These are phyloP conservation scores for Barnettozyma wickerhamii DNA, from an alignment of 805 yeast genomes.

Conservation along the genomic window DNA sequence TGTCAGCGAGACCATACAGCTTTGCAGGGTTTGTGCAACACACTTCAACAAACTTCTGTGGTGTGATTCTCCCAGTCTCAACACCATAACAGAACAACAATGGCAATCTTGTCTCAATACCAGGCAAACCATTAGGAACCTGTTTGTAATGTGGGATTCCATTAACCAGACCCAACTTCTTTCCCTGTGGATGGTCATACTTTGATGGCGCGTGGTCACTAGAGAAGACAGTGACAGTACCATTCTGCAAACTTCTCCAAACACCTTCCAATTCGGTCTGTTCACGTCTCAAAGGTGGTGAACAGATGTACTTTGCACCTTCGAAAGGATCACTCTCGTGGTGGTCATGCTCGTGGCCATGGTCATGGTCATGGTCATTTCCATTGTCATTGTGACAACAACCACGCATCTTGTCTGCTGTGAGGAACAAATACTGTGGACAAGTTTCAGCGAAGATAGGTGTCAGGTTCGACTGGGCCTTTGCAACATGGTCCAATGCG, in stretches of 20 bases:
- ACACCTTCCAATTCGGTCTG: conserved; percentile 37
- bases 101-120: conserved; percentile 44
- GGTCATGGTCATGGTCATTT: conserved; percentile 15
- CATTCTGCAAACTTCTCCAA: conserved; percentile 42
- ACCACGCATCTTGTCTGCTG: conserved; percentile 31
- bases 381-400: conserved; percentile 10
- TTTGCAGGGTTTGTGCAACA: conserved; percentile 43
- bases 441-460: conserved; percentile 49
- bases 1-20: conserved; percentile 37
- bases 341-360: too few relatives aligned
- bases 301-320: conserved; percentile 47
- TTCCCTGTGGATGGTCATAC: conserved; percentile 38
- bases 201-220: conserved; percentile 45
- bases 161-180: conserved; percentile 36
- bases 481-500: conserved; percentile 37
- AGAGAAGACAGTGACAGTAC: conserved; percentile 42
- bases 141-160: conserved; percentile 38
- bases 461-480: conserved; percentile 36
- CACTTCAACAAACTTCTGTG: conserved; percentile 41
- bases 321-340: conserved; percentile 39
- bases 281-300: conserved; percentile 44
- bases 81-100: conserved; percentile 41
- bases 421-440: conserved; percentile 44
- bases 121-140: conserved; percentile 47
- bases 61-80: conserved; percentile 34